Evolutionary conservation across 345 rosid genomes (phyloP), one percentile per base, ranked within the genome.

Genomic region (Anacardium occidentale): DNA sequence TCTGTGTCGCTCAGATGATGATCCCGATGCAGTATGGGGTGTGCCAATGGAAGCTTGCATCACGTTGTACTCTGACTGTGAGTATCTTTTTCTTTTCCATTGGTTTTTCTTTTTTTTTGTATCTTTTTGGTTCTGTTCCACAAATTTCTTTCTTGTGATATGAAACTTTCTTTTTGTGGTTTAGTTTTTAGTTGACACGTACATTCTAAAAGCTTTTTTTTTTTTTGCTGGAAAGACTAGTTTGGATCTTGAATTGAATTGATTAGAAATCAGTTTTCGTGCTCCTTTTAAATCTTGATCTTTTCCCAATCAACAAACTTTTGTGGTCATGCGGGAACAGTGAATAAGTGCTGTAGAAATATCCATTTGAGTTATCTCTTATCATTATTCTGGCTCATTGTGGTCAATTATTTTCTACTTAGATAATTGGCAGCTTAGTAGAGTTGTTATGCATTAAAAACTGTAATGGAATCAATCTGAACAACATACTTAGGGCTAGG

Each of bases 21-120:
- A 92, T 86, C 98, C 98, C 5, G 99, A 95, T 84, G 98, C 94
- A 6, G 90, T 83, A 14, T 77, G 87, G 82, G 96, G 91, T 63
- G 94, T 95, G 67, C 80, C 32, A 13, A 95, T 95, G 99, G 96
- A 95, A 83, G 92, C 91, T 74, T 96, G 98, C 88, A 91, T 96
- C 72, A 85, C 90, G 15, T 93, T 91, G 25, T 96, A 91, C 80
- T 83, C 97, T 78, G 89, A 91, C 17, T 86, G 98, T 96, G 80
- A 90, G 99, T 84, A 50, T 71, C 64, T 62, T 64, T 64, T 32
- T 44, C 25, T 68, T 61, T 40, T 64, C 21, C 73, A 13, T 51
- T 64, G 51, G 63, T 62, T 52, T 68, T 1, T 51, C 51, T 7
- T 17, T 15, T 10, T 61, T 40, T 71, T 24, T 40, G 1, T 26